Evolutionary conservation across 2,329 filamentous ascomycete species (phyloP), one percentile per base, ranked within the genome.

Genomic region (Ophiostoma angusticollis): DNA sequence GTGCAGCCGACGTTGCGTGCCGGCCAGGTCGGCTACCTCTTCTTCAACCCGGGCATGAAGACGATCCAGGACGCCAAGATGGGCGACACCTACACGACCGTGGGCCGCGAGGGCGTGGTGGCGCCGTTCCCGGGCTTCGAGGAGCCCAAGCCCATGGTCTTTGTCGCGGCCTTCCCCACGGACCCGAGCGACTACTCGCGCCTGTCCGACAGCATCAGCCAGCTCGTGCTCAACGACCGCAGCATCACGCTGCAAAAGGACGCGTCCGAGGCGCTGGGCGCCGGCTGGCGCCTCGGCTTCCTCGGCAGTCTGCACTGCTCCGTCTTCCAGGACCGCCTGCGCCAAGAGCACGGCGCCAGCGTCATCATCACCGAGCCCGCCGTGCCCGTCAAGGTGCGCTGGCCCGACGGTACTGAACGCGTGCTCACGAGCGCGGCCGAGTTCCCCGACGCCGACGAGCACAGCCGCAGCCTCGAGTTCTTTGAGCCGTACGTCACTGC

Each of bases 21-120:
- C 0, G 91, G 91, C 1, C 91, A 98, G 60, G 85, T 98, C 3
- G 91, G 91, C 36, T 98, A 98, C 54, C 78, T 98, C 30, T 86
- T 81, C 61, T 96, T 98, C 67, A 98, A 95, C 54, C 91, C 91
- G 0, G 91, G 89, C 40, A 98, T 98, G 91, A 96, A 96, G 65
- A 78, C 74, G 49, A 93, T 87, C 42, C 81, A 93, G 56, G 91
- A 98, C 54, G 89, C 91, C 35, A 93, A 95, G 59, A 80, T 96
- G 21, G 91, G 91, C 36, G 91, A 98, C 53, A 98, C 91, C 0
- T 94, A 86, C 52, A 96, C 91, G 1, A 82, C 74, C 2, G 71
- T 86, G 3, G 86, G 84, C 2, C 76, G 66, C 17, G 84, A 94
- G 60, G 73, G 75, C 42, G 53, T 70, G 1, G 86, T 98, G 2